A percentile compares a stretch with the other conserved stretches of the same genome.
Conservation (phyloP, 2,329 filamentous ascomycete genomes). For the Scedosporium aurantiacum region DNA sequence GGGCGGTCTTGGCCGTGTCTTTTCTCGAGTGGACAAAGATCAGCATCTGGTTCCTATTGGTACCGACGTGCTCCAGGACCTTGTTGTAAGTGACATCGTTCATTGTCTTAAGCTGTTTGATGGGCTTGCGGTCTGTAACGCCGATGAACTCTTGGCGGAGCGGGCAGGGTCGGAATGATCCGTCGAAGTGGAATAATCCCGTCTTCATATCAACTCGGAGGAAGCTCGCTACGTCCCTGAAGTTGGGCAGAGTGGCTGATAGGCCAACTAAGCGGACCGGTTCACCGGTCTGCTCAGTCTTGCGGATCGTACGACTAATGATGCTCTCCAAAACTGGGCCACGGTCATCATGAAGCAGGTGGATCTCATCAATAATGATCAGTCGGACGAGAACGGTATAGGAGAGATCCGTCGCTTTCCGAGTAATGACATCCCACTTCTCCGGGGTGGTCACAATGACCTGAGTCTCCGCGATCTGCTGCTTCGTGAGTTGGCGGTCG, state of each 20-base stretch:
- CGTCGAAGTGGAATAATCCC: slow-evolving; percentile 93
- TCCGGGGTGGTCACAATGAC: slow-evolving; percentile 97
- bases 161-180: slow-evolving; percentile 85
- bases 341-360: slow-evolving; percentile 92
- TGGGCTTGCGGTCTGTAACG: slow-evolving; percentile 93
- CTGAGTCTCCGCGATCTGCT: slow-evolving; percentile 95
- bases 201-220: slow-evolving; percentile 77
- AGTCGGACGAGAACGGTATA: slow-evolving; percentile 96
- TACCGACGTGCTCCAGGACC: slow-evolving; percentile 89
- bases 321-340: slow-evolving; percentile 96
- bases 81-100: slow-evolving; percentile 98
- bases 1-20: slow-evolving; percentile 94
- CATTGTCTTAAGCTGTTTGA: slow-evolving; percentile 98
- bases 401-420: slow-evolving; percentile 91
- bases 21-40: slow-evolving; percentile 98
- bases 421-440: slow-evolving; percentile 98
- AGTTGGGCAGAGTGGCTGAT: slow-evolving; percentile 92
- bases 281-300: slow-evolving; percentile 87
- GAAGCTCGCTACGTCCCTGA: slow-evolving; percentile 91
- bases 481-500: slow-evolving; percentile 95
- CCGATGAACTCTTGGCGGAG: slow-evolving; percentile 95
- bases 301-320: slow-evolving; percentile 84
- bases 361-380: slow-evolving; percentile 96
- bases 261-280: slow-evolving; percentile 84
- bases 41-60: slow-evolving; percentile 91